These are phyloP conservation scores for Apium graveolens DNA, from an alignment of 129 eudicot species.

Conservation along the genomic window DNA sequence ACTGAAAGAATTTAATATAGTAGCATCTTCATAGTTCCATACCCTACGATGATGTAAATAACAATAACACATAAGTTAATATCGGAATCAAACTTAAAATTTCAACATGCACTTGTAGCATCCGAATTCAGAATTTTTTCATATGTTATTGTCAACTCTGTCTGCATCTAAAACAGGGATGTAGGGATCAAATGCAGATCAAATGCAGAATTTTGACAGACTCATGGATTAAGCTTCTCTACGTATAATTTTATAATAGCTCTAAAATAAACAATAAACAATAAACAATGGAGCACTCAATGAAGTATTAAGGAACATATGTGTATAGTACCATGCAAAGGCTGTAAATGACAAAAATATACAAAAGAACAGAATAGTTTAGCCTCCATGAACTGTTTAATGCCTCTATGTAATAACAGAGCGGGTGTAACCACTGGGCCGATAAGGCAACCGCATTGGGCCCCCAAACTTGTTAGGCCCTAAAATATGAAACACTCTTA, in stretches of 20 bases:
- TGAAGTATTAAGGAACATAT: neutral
- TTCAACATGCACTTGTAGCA: neutral
- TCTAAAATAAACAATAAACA: no score
- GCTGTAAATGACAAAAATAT: neutral
- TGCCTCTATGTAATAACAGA: no score
- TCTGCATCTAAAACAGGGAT: neutral
- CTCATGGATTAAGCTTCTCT: neutral
- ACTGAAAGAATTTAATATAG: conserved; percentile 64
- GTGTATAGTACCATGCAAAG: neutral
- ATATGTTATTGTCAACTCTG: neutral
- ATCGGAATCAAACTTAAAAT: neutral
- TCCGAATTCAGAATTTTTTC: neutral
- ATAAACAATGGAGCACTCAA: neutral
- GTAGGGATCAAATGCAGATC: no score
- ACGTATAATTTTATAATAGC: neutral
- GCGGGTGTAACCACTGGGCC: no score
- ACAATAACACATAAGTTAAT: conserved; percentile 4
- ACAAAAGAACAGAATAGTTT: no score
- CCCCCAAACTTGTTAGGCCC: no score
- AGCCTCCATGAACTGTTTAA: no score
- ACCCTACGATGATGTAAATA: conserved; percentile 34
- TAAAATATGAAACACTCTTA: no score
- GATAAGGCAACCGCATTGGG: no score
- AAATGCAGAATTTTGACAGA: neutral
- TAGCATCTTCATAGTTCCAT: conserved; percentile 95